phyloP scores from a whole-genome alignment of 2,329 filamentous ascomycete genomes.

The Paecilomyces sp. region DNA sequence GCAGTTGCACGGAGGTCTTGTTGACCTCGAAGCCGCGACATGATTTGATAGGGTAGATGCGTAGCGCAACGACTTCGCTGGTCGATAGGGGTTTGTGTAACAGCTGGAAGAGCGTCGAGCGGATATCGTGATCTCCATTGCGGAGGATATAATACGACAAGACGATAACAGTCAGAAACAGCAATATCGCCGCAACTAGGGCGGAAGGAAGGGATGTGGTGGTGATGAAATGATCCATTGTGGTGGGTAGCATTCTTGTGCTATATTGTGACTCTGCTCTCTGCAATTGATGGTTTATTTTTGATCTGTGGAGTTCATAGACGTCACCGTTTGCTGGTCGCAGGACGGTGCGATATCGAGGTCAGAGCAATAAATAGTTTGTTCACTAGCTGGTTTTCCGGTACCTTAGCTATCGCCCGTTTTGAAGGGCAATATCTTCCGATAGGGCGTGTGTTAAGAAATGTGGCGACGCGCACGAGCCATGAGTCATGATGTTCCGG shows the following conservation, averaged over 20 bases:
- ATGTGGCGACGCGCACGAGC: too few species aligned
- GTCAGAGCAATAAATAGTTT: too few species aligned
- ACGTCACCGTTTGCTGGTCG: too few species aligned
- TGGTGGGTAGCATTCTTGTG: background rate
- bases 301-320: background rate
- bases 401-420: too few species aligned
- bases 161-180: background rate
- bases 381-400: too few species aligned
- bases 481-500: too few species aligned
- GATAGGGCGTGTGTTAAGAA: too few species aligned
- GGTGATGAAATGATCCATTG: background rate
- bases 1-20: constrained; percentile 44
- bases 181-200: background rate
- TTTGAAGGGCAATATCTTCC: too few species aligned
- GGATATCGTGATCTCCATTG: background rate
- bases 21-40: constrained; percentile 55
- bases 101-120: background rate
- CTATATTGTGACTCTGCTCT: background rate
- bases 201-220: background rate
- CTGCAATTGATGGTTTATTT: background rate
- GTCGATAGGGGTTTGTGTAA: background rate
- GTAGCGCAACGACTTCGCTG: constrained; percentile 33
- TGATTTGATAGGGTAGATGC: constrained; percentile 60
- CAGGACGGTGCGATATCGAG: too few species aligned
- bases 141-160: background rate